These are phyloP conservation scores for Phialophora macrospora DNA, from an alignment of 2,329 filamentous ascomycete genomes.

Conservation along the genomic window DNA sequence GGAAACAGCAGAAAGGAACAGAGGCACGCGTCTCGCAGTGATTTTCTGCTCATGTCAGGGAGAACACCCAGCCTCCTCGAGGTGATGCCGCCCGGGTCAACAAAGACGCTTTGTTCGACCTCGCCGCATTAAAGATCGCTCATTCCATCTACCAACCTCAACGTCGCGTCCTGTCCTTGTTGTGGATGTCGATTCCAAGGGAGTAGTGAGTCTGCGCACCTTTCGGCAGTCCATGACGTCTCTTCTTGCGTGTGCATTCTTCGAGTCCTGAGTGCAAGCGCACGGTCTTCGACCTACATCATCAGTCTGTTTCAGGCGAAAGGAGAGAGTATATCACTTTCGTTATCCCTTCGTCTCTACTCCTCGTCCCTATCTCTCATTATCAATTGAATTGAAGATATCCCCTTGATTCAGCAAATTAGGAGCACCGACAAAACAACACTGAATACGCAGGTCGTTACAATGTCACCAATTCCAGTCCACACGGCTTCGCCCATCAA, in stretches of 20 bases:
- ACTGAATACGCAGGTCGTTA: not conserved
- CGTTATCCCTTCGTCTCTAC: conserved; percentile 1
- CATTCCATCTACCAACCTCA: not conserved
- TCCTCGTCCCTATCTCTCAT: not conserved
- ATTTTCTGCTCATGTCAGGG: not conserved
- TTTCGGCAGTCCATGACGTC: conserved; percentile 11
- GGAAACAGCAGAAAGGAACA: not conserved
- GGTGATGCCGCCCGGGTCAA: not conserved
- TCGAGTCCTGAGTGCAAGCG: conserved; percentile 25
- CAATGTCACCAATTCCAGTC: conserved; percentile 33
- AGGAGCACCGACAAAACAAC: not conserved
- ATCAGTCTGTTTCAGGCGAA: not conserved
- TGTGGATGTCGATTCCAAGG: conserved; percentile 5
- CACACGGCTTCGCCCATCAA: conserved; percentile 38
- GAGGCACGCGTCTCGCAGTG: not conserved
- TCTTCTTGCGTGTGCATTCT: conserved; percentile 16
- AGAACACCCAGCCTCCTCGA: not conserved
- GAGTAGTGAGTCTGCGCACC: not conserved
- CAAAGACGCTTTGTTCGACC: conserved; percentile 13
- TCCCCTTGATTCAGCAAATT: not conserved
- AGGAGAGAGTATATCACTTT: conserved; percentile 18
- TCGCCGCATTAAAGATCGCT: conserved; percentile 2
- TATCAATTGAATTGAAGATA: conserved; percentile 3
- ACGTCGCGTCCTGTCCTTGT: not conserved
- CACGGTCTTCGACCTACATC: conserved; percentile 21